Evolutionary conservation across 2,329 filamentous ascomycete genomes (phyloP).

Genomic region (Monosporascus sp.): DNA sequence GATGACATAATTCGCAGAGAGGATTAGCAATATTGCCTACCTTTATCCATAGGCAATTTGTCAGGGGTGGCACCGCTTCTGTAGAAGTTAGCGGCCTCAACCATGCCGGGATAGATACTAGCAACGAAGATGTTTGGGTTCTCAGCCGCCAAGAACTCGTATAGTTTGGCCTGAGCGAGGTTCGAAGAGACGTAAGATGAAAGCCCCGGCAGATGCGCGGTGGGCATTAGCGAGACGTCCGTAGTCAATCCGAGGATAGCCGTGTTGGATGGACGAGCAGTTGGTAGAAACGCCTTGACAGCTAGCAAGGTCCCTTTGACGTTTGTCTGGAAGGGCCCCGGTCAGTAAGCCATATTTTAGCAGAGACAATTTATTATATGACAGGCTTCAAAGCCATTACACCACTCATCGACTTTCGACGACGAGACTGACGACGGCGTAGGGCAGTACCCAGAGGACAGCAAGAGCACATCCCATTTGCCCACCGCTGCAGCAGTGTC

Average conservation of each 20-base stretch:
- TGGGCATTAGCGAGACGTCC: not conserved
- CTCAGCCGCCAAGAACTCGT: slow-evolving; percentile 20
- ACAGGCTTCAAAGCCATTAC: slow-evolving; percentile 18
- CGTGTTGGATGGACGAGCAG: slow-evolving; percentile 3
- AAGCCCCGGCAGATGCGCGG: slow-evolving; percentile 6
- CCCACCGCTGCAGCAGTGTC: not conserved
- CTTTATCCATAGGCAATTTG: slow-evolving; percentile 8
- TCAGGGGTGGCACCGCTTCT: slow-evolving; percentile 16
- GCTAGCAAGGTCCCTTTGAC: slow-evolving; percentile 8
- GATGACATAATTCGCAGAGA: not conserved
- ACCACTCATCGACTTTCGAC: slow-evolving; percentile 13
- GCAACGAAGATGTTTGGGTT: slow-evolving; percentile 18
- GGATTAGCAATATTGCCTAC: not conserved
- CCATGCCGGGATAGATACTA: slow-evolving; percentile 18
- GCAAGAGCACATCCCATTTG: slow-evolving; percentile 4
- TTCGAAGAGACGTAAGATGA: slow-evolving; percentile 11
- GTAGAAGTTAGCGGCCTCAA: slow-evolving; percentile 16
- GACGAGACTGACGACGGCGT: not conserved
- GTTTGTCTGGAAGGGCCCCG: slow-evolving; percentile 6
- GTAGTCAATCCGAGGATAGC: slow-evolving; percentile 8
- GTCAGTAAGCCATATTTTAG: not conserved
- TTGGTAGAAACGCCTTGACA: slow-evolving; percentile 6
- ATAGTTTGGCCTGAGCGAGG: slow-evolving; percentile 13
- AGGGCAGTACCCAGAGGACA: not conserved
- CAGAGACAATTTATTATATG: not conserved